phyloP scores from a whole-genome alignment of 2,329 filamentous ascomycete genomes.

The Epichloe brachyelytri region DNA sequence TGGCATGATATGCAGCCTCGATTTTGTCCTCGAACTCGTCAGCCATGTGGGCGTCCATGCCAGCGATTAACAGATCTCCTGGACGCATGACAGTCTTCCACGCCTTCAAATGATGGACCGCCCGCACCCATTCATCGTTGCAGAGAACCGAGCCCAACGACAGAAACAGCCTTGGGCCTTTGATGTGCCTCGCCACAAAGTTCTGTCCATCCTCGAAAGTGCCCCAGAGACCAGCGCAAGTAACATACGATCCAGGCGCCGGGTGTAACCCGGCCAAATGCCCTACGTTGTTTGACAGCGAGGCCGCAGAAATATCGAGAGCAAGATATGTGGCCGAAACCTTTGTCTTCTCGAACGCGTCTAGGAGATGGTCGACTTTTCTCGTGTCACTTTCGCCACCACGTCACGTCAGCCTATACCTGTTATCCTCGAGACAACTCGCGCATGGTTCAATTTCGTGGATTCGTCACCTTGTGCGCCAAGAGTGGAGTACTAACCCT shows the following conservation, averaged over 20 bases:
- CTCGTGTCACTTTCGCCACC: constrained; percentile 22
- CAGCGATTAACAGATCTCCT: constrained; percentile 24
- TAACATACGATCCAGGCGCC: constrained; percentile 14
- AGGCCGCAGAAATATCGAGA: constrained; percentile 26
- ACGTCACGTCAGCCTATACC: background rate
- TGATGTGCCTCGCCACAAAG: constrained; percentile 16
- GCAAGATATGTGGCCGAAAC: constrained; percentile 23
- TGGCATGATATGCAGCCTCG: constrained; percentile 27
- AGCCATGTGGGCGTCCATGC: constrained; percentile 28
- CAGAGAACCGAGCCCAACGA: constrained; percentile 30
- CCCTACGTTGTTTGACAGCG: constrained; percentile 21
- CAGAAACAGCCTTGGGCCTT: constrained; percentile 23
- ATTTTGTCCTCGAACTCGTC: constrained; percentile 22
- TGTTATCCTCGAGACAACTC: no score
- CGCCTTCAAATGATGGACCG: constrained; percentile 20
- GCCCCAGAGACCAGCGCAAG: constrained; percentile 26
- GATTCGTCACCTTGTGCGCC: background rate
- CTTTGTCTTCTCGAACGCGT: constrained; percentile 19
- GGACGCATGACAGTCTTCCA: constrained; percentile 24
- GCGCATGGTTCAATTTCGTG: no score
- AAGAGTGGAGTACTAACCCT: constrained; percentile 20
- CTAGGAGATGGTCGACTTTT: constrained; percentile 26
- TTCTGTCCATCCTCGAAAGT: constrained; percentile 24
- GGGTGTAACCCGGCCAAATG: constrained; percentile 19
- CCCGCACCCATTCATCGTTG: constrained; percentile 26